phyloP scores from a whole-genome alignment of 208 protist genomes.

The Acanthamoeba polyphaga region DNA sequence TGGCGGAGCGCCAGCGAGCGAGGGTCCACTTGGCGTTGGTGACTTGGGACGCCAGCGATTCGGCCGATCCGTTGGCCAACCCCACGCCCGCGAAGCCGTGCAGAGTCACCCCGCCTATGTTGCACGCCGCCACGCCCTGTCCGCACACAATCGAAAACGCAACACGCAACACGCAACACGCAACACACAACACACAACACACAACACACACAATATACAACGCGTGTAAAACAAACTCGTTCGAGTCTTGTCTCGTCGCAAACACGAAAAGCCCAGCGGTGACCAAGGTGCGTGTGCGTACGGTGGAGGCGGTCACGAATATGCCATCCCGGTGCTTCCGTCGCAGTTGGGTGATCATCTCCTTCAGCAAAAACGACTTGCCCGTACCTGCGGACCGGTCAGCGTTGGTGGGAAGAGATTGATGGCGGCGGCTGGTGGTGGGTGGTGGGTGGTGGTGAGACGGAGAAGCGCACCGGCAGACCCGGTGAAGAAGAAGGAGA shows the following conservation, averaged over 20 bases:
- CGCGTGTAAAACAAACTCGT: neutral
- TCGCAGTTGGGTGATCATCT: constrained; percentile 78
- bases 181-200: too few relatives aligned
- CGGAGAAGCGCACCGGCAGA: constrained; percentile 68
- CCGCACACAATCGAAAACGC: neutral
- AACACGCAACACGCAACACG: too few relatives aligned
- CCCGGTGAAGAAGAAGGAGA: constrained; percentile 86
- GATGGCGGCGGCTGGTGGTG: too few relatives aligned
- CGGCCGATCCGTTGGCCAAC: neutral
- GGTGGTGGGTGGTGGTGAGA: neutral
- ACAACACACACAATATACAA: too few relatives aligned
- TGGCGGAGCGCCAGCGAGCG: constrained; percentile 12
- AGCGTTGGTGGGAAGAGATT: neutral
- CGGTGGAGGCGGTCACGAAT: constrained; percentile 83
- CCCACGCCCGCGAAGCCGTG: constrained; percentile 85
- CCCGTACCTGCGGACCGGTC: constrained; percentile 77
- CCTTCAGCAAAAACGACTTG: constrained; percentile 84
- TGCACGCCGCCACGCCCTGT: constrained; percentile 83
- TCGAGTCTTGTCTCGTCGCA: too few relatives aligned
- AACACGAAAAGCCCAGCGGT: neutral
- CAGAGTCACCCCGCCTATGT: constrained; percentile 86
- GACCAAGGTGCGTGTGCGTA: neutral
- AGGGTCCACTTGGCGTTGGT: neutral
- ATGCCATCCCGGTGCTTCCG: constrained; percentile 64
- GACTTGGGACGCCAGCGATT: constrained; percentile 29